These are phyloP conservation scores for Suhomyces bribrorum DNA, from an alignment of 1,139 yeast species.

Conservation along the genomic window DNA sequence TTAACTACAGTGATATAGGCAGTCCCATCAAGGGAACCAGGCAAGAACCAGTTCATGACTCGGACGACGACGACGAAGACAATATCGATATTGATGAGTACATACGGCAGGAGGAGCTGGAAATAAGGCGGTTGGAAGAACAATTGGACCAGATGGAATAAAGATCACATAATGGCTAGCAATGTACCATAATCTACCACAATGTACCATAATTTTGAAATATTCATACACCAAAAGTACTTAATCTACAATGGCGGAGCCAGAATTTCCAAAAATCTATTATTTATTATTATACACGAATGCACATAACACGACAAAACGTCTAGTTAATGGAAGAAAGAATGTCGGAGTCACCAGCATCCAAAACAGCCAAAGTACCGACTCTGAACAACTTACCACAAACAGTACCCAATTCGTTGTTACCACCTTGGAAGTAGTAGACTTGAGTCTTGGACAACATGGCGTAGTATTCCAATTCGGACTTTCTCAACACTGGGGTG, in stretches of 20 bases:
- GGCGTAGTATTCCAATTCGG: slow-evolving; percentile 99
- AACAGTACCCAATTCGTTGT: slow-evolving; percentile 99
- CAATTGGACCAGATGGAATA: slow-evolving; percentile 24
- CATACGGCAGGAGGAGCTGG: slow-evolving; percentile 36
- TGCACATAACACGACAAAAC: slow-evolving; percentile 6
- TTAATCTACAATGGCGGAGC: too few relatives aligned
- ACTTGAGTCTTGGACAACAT: slow-evolving; percentile 99
- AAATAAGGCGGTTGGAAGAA: slow-evolving; percentile 33
- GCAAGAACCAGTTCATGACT: slow-evolving; percentile 25
- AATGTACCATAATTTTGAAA: too few relatives aligned
- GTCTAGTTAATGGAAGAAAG: slow-evolving; percentile 51
- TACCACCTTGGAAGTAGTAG: slow-evolving; percentile 99
- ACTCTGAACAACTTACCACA: slow-evolving; percentile 99
- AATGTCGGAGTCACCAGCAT: slow-evolving; percentile 99
- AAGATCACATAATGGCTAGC: not conserved
- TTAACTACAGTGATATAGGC: slow-evolving; percentile 25
- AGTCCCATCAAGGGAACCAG: slow-evolving; percentile 21
- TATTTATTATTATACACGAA: slow-evolving; percentile 14
- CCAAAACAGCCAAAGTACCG: slow-evolving; percentile 93
- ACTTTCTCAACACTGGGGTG: slow-evolving; percentile 99
- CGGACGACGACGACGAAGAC: slow-evolving; percentile 29
- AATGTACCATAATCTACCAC: too few relatives aligned
- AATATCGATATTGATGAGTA: slow-evolving; percentile 36
- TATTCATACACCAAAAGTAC: too few relatives aligned
- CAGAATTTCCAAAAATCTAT: slow-evolving; percentile 11